Base-by-base conservation (phyloP, 768 basidiomycete species). In the Boletus pseudopeckii region DNA sequence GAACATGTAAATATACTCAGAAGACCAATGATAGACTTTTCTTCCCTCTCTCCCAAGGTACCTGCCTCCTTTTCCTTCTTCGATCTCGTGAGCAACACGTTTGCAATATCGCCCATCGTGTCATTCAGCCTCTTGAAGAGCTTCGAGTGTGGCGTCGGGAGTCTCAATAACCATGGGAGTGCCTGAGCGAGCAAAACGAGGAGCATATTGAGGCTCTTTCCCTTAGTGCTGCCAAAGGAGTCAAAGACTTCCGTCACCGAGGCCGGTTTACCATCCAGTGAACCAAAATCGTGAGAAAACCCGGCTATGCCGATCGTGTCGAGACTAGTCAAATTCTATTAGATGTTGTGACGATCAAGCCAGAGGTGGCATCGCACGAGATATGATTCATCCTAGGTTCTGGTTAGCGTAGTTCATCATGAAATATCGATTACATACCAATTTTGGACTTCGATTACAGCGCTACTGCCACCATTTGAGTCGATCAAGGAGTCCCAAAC, bases 241-340 rank as follows among this genome's bases (percentile, higher is more conserved):
- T 71, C 68, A 42, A 74, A 66, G 0, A 61, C 50, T 7, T 57
- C 57, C 3, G 63, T 61, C 13, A 73, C 69, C 0, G 63, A 42
- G 7, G 64, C 46, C 5, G 20, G 37, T 52, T 73, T 68, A 15
- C 77, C 76, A 3, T 72, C 68, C 17, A 80, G 66, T 0, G 75
- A 62, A 9, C 71, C 71, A 53, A 79, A 79, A 56, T 77, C 69
- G 60, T 77, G 74, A 7, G 75, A 72, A 59, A 79, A 77, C 1
- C 77, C 73, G 4, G 75, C 75, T 43, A 76, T 72, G 10, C 78
- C 76, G 46, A 77, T 71, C 42, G 67, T 72, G 57, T 80, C 78
- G 4, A 79, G 65, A 2, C 76, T 77, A 45, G 2, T 17, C n/a
- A 17, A 43, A 14, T 30, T 18, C 15, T 8, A 4, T 45, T 13